Base-by-base conservation (phyloP, 129 eudicot genomes). In the sunflower (Helianthus annuus) region DNA sequence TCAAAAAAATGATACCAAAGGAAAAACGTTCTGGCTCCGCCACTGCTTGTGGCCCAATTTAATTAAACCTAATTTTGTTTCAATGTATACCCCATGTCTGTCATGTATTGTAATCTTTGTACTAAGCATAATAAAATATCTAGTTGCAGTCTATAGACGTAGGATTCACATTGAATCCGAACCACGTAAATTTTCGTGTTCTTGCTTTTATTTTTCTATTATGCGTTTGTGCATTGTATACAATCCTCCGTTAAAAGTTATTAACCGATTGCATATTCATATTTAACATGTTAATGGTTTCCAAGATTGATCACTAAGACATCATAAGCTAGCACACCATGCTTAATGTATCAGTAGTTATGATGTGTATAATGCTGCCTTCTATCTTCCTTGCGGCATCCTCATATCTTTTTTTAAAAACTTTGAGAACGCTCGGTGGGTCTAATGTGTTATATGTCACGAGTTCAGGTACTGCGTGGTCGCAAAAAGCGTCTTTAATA, bases 401-500 rank as follows among this genome's bases (percentile, higher is more conserved):
- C 17, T 32, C 15, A 40, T 48, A 51, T 10, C 9, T 39, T 76
- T 48, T 61, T 38, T 36, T 53, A 61, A 69, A 68, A 49, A 5
- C 17, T 46, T 65, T 69, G 69, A 57, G 48, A 68, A 32, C 63
- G 36, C 66, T 70, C 8, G 2, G 16, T 11, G 51, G 48, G 62
- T 22, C 27, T 22, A 1, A 56, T 56, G 4, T 73, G 46, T 78
- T 67, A 39, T 74, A 11, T 56, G 49, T 70, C 75, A 39, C 72
- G 82, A 46, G 16, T 75, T 58, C 57, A 94, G 99, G 72, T 90
- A 88, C 69, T 90, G 89, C 58, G 1, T 68, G 70, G 89, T 86
- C 49, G 87, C 97, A 55, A 94, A 94, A 86, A 80, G 79, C 60
- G 68, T 88, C 48, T 83, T 94, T n/a, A 60, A 62, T 72, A 91